Evolutionary conservation across 371 early-diverging fungal genomes (phyloP), one percentile per base, ranked within the genome.

Genomic region (Mortierella sp.): DNA sequence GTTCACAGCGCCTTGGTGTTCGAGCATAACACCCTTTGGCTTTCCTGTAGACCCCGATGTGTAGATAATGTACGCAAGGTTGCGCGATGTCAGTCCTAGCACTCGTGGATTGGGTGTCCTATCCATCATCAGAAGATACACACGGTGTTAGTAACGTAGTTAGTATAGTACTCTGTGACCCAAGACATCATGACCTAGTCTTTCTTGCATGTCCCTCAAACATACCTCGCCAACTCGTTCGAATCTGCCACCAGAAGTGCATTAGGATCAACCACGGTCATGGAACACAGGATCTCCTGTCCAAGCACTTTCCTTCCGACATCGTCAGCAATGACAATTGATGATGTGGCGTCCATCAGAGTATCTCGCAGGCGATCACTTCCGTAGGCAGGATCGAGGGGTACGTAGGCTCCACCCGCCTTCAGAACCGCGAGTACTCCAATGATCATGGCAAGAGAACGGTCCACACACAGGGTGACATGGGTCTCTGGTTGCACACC

Each of bases 21-120:
- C 47, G 5, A 81, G 34, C 37, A 81, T 60, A 8, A 82, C 82
- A 4, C 83, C 86, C 50, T 85, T 85, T 16, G 86, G 84, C 29
- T 69, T 69, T 12, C 85, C 86, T 0, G 83, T 85, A 2, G 83
- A 78, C n/a, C 86, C 86, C 4, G 82, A 82, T 6, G 85, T 86
- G 61, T 77, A 85, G 19, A 80, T 60, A 43, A 81, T 60, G 43
- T 67, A 67, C 6, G 76, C 66, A 4, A 63, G 56, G 41, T 63
- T 48, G 22, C 16, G 2, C n/a, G 39, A n/a, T 0, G 19, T 39
- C 1, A 58, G 39, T 0, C 21, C 29, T 1, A 1, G 3, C 12
- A 49, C 39, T 1, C 21, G 41, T 9, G 58, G 58, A n/a, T 58
- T 58, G 16, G n/a, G n/a, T n/a, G n/a, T n/a, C n/a, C n/a, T n/a